Base-by-base conservation (phyloP, 2,329 filamentous ascomycete genomes). In the Diaporthe caulivora region DNA sequence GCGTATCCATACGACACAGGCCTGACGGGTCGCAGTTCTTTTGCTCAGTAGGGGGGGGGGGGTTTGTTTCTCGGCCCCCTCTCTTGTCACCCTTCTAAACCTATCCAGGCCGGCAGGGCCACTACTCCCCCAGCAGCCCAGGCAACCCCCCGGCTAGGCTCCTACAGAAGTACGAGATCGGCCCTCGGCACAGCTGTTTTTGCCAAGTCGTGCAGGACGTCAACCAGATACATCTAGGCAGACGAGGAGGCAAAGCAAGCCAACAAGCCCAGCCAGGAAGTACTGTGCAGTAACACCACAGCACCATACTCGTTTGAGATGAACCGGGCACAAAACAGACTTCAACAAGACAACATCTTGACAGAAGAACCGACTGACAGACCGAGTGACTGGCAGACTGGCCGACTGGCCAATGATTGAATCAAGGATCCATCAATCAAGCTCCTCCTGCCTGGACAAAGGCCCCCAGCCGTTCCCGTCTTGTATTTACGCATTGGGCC, bases 101-200 rank as follows among this genome's bases (percentile, higher is more conserved):
- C 51, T 29, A 13, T 70, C 31, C 26, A 26, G 40, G 37, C 55
- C 34, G 34, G 40, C 42, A n/a, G 17, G 42, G 51, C 55, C 29
- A 44, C 42, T 34, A 26, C 26, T 8, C 18, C 65, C 53, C 44
- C 44, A 42, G 67, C 53, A 70, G 13, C 60, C 53, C 44, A 55
- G 54, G 67, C 53, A 70, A 7, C 60, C 60, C 64, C 29, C 54
- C 67, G 29, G 53, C 67, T 31, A 69, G 67, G 53, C 67, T 70
- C 49, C 49, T 49, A 34, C 51, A 47, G 53, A 58, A 34, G 37
- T 37, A 58, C 42, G 24, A 54, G 67, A 70, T 70, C 67, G 67
- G 42, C 67, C 67, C 67, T 70, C 67, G 67, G 62, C 67, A 57
- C 67, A 47, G 67, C 67, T 70, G 26, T 57, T 70, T 70, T 70